Conservation (phyloP, 768 basidiomycete genomes). For the Suillus discolor region DNA sequence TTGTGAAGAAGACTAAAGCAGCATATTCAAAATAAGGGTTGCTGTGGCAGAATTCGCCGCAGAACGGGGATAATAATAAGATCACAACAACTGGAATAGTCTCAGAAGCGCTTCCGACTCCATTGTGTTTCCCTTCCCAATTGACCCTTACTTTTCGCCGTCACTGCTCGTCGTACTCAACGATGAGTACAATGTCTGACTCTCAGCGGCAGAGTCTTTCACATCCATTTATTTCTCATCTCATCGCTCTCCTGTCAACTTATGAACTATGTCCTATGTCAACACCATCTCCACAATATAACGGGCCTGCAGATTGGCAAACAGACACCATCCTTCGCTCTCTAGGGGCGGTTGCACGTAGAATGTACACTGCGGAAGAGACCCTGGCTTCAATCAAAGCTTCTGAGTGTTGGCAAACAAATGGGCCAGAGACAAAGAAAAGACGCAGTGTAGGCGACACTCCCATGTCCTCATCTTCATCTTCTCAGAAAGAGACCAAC, state of each 20-base stretch:
- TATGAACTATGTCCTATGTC: conserved; percentile 57
- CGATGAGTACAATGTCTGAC: conserved; percentile 38
- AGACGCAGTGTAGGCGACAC: conserved; percentile 41
- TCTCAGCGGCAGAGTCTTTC: conserved; percentile 18
- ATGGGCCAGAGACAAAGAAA: conserved; percentile 48
- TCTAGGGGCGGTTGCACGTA: conserved; percentile 49
- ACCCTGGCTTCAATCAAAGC: conserved; percentile 42
- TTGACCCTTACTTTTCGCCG: conserved; percentile 1
- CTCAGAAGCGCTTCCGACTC: conserved; percentile 3
- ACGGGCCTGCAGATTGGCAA: conserved; percentile 59
- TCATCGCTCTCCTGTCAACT: conserved; percentile 58
- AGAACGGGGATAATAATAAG: conserved; percentile 11
- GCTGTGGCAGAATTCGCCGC: conserved; percentile 4
- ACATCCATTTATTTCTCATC: conserved; percentile 52
- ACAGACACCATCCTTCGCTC: conserved; percentile 59
- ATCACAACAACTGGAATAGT: conserved; percentile 6
- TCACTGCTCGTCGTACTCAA: conserved; percentile 21
- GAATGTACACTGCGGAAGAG: conserved; percentile 61
- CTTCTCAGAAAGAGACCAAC: conserved; percentile 30
- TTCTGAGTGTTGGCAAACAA: conserved; percentile 33
- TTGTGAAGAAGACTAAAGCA: background rate
- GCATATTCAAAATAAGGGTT: conserved; percentile 4
- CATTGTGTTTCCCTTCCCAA: conserved; percentile 2
- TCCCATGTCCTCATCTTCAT: conserved; percentile 33
- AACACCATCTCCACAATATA: conserved; percentile 54